phyloP scores from a whole-genome alignment of 2,329 filamentous ascomycete genomes.

The Colletotrichum magnum region DNA sequence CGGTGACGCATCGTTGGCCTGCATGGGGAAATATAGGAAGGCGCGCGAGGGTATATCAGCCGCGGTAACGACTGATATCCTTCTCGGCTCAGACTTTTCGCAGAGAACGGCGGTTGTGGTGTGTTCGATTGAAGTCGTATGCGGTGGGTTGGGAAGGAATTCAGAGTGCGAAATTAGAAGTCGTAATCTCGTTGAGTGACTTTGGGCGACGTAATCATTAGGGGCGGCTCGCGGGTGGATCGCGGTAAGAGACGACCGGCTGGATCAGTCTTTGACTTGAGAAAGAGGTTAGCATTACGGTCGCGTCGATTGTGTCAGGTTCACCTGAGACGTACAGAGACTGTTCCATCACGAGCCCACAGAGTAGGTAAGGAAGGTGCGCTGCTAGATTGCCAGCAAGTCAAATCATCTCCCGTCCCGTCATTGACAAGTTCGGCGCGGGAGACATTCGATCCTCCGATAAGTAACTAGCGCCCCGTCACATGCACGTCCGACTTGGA shows the following conservation, averaged over 20 bases:
- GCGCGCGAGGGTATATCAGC: conserved; percentile 28
- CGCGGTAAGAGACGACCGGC: conserved; percentile 12
- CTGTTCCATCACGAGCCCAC: conserved; percentile 31
- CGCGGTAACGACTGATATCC: conserved; percentile 34
- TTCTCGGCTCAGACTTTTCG: conserved; percentile 31
- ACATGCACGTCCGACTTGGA: conserved; percentile 28
- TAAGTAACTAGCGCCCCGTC: conserved; percentile 41
- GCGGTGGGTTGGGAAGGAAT: neutral
- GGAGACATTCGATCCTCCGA: conserved; percentile 34
- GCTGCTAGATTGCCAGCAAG: conserved; percentile 6
- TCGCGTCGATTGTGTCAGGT: neutral
- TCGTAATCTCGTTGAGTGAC: conserved; percentile 21
- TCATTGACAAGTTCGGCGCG: conserved; percentile 28
- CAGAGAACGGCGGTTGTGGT: neutral
- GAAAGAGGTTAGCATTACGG: neutral
- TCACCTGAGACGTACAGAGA: conserved; percentile 21
- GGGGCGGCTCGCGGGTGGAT: conserved; percentile 29
- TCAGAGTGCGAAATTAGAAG: conserved; percentile 20
- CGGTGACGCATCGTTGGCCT: conserved; percentile 74
- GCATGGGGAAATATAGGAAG: conserved; percentile 71
- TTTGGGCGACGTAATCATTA: conserved; percentile 36
- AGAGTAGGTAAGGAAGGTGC: neutral
- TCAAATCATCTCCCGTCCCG: conserved; percentile 8
- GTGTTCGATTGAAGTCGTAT: neutral
- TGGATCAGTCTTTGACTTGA: conserved; percentile 22